phyloP scores from a whole-genome alignment of 768 basidiomycete genomes.

The Xerocomus brunneocitrinus region DNA sequence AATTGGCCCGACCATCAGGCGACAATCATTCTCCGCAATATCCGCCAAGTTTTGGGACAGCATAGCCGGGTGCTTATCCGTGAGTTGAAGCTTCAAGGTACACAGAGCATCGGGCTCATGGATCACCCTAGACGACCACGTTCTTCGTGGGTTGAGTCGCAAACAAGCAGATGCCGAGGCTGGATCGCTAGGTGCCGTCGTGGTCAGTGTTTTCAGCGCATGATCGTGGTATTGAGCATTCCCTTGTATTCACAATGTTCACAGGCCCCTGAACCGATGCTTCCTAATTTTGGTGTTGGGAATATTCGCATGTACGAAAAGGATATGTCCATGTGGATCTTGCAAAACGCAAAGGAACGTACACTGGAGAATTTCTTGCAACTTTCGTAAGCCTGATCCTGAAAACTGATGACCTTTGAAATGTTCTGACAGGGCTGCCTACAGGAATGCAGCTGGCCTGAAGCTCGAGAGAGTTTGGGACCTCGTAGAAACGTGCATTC shows the following conservation, averaged over 20 bases:
- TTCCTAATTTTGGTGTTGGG: constrained; percentile 35
- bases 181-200: constrained; percentile 5
- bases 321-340: constrained; percentile 29
- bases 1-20: constrained; percentile 28
- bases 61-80: constrained; percentile 27
- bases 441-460: constrained; percentile 22
- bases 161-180: constrained; percentile 12
- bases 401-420: neutral
- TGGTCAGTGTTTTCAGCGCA: constrained; percentile 11
- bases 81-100: constrained; percentile 8
- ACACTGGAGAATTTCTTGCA: constrained; percentile 25
- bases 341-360: constrained; percentile 32
- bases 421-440: neutral
- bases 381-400: constrained; percentile 23
- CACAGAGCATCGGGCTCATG: neutral
- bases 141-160: constrained; percentile 16
- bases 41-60: constrained; percentile 21
- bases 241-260: neutral
- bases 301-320: constrained; percentile 26
- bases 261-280: constrained; percentile 37
- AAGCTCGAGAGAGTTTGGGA: constrained; percentile 32
- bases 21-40: constrained; percentile 18
- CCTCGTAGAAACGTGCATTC: constrained; percentile 22
- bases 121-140: constrained; percentile 19
- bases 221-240: neutral